Evolutionary conservation across 2,329 filamentous ascomycete genomes (phyloP), one percentile per base, ranked within the genome.

Genomic region (Claviceps monticola): DNA sequence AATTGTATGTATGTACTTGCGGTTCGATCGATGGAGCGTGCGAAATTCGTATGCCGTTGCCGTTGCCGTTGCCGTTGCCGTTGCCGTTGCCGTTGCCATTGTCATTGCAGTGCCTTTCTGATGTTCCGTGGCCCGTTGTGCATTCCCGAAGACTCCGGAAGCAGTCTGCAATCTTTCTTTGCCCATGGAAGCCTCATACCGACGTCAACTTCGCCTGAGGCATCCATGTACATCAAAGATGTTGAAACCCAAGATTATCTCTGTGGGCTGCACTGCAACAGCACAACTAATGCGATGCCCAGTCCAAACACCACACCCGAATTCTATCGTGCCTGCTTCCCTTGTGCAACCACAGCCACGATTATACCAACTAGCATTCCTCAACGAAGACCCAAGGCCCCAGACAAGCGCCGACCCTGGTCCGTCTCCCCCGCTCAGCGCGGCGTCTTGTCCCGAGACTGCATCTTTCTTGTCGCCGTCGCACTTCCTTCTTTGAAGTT

Each of bases 381-480:
- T 39, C 49, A 48, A 51, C 39, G 48, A 46, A 19, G 26, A 21
- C 11, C 16, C 13, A 46, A 16, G 17, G 46, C 17, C 39, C 39
- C 46, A 49, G 41, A 51, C 52, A 53, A 53, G 52, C 52, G 52
- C 52, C 49, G 21, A 49, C 48, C 52, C 52, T n/a, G 48, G 52
- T 53, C 51, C 39, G 29, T 39, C 52, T 48, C 38, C 37, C 29
- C 46, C 48, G 23, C 21, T 44, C 45, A 41, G 26, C 34, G 51
- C 51, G 51, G 51, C 45, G 48, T 29, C 37, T 26, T 29, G 44
- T 50, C 43, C 19, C 45, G 23, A 53, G 44, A 46, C 42, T 34
- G 19, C 48, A 48, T 43, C 36, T 44, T 47, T 43, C 37, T 43
- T 49, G 47, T 53, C 48, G 38, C 42, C n/a, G 47, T 50, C 46